Percentiles rank a stretch among this genome's conserved stretches.
Conservation (phyloP, 176 grass and related monocot genomes). For the Eleusine indica region DNA sequence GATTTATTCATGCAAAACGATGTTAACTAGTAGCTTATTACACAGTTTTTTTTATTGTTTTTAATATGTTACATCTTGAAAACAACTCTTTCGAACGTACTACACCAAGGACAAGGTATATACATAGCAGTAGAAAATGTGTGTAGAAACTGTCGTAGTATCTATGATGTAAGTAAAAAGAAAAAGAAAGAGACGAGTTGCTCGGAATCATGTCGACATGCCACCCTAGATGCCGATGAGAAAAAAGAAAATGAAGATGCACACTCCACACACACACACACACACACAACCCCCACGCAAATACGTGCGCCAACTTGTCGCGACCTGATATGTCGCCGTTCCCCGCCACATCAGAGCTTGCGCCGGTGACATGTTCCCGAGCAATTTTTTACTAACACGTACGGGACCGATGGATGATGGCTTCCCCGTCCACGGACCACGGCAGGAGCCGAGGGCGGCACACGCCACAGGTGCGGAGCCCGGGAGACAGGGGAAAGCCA, state of each 20-base stretch:
- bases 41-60: neutral
- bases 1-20: neutral
- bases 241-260: neutral
- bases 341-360: neutral
- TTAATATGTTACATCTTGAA: neutral
- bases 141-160: neutral
- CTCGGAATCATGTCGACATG: conserved; percentile 16
- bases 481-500: conserved; percentile 11
- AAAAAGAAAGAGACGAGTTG: neutral
- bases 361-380: too few relatives aligned
- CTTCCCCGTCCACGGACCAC: neutral
- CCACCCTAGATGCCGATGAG: neutral
- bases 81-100: neutral
- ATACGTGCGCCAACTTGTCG: neutral
- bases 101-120: neutral
- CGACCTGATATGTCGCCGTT: neutral
- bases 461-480: neutral
- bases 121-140: neutral
- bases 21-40: neutral
- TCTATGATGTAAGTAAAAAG: neutral
- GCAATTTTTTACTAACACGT: neutral
- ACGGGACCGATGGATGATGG: neutral
- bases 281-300: too few relatives aligned
- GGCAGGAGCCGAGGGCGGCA: too few relatives aligned
- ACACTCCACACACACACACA: neutral